Evolutionary conservation across 192 early-diverging fungal species (phyloP), one percentile per base, ranked within the genome.

Genomic region (Backusella tarrabulga): DNA sequence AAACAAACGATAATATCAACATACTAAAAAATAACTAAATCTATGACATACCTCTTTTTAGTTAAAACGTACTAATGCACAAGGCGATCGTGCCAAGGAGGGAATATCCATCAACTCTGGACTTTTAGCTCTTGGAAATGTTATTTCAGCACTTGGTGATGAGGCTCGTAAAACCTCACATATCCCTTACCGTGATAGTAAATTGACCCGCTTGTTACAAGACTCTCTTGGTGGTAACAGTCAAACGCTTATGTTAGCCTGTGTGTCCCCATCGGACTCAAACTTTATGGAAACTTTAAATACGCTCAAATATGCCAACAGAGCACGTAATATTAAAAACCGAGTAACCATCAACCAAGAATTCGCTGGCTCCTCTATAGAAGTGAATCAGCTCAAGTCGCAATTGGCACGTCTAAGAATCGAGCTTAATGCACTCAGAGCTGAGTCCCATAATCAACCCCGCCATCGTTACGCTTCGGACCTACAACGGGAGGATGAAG

Each of bases 21-120:
- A 40, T 41, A 6, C 35, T 69, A 38, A 36, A 36, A 21, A 21
- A n/a, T 69, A 38, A 21, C 35, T 19, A 36, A 12, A 36, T 40
- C 35, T 69, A 19, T 35, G 29, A 1, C 19, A 19, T n/a, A 8
- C 14, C 19, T 70, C 19, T 46, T 34, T 35, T 19, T 79, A 88
- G 83, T 87, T 99, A 14, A 98, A 98, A 85, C 88, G 93, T 69
- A 98, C 97, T 6, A 86, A 94, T 73, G 95, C 96, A 1, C 92
- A 92, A 34, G 97, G 97, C 52, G 96, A 97, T 46, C 89, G 97
- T 46, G 95, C 95, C 63, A 93, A 93, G 80, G 97, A 99, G 82
- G 97, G 97, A 52, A 98, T 98, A 46, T 91, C 95, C 1, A 99
- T 98, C 83, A 99, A 98, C 83, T 91, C 95, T 68, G 96, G 97